phyloP scores from a whole-genome alignment of 345 rosid genomes.

The Gossypium stocksii region DNA sequence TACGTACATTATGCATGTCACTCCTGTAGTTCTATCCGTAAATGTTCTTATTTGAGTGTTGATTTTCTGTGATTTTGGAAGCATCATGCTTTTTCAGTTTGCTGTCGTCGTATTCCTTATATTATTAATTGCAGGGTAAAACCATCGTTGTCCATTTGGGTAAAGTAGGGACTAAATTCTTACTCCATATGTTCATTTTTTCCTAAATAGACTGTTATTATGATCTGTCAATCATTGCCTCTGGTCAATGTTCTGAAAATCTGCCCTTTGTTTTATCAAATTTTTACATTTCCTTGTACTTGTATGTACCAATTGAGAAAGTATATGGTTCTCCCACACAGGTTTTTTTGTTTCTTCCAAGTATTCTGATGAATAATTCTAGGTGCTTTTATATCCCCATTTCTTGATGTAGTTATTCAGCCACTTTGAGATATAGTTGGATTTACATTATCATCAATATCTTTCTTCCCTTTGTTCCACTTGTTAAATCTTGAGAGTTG shows the following conservation, averaged over 20 bases:
- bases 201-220: not conserved
- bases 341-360: not conserved
- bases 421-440: constrained; percentile 14
- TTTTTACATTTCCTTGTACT: not conserved
- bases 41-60: not conserved
- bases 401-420: not conserved
- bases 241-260: not conserved
- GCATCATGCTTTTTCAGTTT: not conserved
- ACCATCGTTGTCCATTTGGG: not conserved
- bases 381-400: constrained; percentile 9
- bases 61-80: not conserved
- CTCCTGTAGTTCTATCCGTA: not conserved
- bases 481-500: constrained; percentile 26
- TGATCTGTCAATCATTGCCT: not conserved
- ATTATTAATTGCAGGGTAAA: not conserved
- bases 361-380: constrained; percentile 8
- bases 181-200: not conserved
- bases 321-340: not conserved
- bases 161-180: constrained; percentile 4
- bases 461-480: constrained; percentile 18
- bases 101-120: not conserved
- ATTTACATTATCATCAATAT: constrained; percentile 8
- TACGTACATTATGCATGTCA: not conserved
- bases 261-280: not conserved
- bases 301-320: not conserved